These are phyloP conservation scores for Lentinus polychrous DNA, from an alignment of 1,284 basidiomycete genomes.

Conservation along the genomic window DNA sequence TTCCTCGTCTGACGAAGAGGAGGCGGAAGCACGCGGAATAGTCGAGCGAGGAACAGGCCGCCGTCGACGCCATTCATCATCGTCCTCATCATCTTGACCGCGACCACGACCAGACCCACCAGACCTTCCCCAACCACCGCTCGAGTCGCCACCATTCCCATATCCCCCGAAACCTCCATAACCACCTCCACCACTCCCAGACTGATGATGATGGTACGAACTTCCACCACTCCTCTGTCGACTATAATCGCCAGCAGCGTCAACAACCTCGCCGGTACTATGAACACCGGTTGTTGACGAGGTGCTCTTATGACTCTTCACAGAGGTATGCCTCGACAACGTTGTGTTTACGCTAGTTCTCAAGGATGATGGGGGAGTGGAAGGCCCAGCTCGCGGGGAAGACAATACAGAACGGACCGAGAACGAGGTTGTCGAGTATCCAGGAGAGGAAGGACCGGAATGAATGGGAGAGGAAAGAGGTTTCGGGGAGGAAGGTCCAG, in stretches of 20 bases:
- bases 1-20: slow-evolving; percentile 27
- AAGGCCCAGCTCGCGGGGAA: neutral
- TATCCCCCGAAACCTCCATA: slow-evolving; percentile 8
- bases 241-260: slow-evolving; percentile 3
- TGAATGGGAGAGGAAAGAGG: neutral
- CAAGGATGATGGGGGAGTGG: neutral
- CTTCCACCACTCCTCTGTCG: slow-evolving; percentile 6
- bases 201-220: neutral
- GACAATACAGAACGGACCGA: neutral
- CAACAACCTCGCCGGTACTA: slow-evolving; percentile 4
- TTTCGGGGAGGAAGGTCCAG: neutral
- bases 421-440: no score
- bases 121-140: slow-evolving; percentile 14
- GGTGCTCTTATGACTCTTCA: slow-evolving; percentile 8
- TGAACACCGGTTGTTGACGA: slow-evolving; percentile 3
- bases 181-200: slow-evolving; percentile 21
- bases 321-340: neutral
- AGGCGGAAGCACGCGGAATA: slow-evolving; percentile 27
- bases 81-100: slow-evolving; percentile 27
- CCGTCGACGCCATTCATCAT: slow-evolving; percentile 27
- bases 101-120: slow-evolving; percentile 17
- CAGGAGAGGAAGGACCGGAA: no score
- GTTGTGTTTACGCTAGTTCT: no score
- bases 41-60: slow-evolving; percentile 15
- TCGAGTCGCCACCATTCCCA: neutral